Base-by-base conservation (phyloP, 2,329 filamentous ascomycete genomes). In the Arthrinium puccinioides region DNA sequence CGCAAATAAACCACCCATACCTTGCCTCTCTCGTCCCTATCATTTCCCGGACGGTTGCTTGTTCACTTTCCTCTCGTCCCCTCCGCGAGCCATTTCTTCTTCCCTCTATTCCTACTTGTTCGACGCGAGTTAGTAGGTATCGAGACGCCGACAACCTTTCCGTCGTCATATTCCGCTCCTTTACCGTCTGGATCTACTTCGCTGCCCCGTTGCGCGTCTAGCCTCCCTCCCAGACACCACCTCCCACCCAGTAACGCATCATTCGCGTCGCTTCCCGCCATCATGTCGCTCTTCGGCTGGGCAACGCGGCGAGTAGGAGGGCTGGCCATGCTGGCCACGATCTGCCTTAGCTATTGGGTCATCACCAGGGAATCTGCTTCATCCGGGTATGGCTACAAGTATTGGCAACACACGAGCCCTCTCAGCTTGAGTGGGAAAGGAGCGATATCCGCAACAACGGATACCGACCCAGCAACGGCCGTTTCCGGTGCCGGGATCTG, bases 201-300 rank as follows among this genome's bases (percentile, higher is more conserved):
- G 28, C 33, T 27, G 33, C 31, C n/a, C 28, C 20, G 33, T 36
- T 24, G 33, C 33, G 33, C 33, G 33, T 36, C 33, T 15, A 36
- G 24, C 24, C 33, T 36, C n/a, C 33, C 35, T 37, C 15, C 35
- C 35, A 29, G 16, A 13, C 32, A 19, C 31, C 19, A 26, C 33
- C 28, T 23, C 28, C 30, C 28, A n/a, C 19, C 24, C 35, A 37
- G n/a, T 27, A 31, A 19, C 35, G 28, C 37, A 35, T 42, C 49
- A 21, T 23, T 47, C n/a, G n/a, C n/a, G n/a, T n/a, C n/a, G n/a
- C n/a, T n/a, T n/a, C 26, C 42, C 45, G 45, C 38, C 42, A n/a
- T n/a, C n/a, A 78, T 77, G 74, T 66, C 69, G 42, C 48, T 76
- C 44, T 70, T 77, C 48, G 52, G 51, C 25, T 79, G 74, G 74